These are phyloP conservation scores for Suillus luteus DNA, from an alignment of 768 basidiomycete genomes.

Conservation along the genomic window DNA sequence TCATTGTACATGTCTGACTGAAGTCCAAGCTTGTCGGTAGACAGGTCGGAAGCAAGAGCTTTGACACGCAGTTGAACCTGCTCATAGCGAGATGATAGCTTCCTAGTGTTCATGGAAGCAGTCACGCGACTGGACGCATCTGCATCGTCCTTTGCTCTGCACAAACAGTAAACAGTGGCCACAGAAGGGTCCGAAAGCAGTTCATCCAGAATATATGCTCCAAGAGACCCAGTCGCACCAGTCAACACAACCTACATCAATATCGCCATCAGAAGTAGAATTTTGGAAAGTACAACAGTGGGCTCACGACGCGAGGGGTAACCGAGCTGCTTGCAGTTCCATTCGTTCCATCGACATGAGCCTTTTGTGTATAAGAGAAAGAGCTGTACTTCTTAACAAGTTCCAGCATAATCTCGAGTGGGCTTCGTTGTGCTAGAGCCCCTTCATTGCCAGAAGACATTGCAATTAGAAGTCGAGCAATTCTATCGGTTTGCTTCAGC, in stretches of 20 bases:
- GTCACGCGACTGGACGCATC: conserved; percentile 44
- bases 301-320: background rate
- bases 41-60: conserved; percentile 46
- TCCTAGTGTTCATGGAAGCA: conserved; percentile 43
- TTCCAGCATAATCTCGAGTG: conserved; percentile 43
- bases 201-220: conserved; percentile 53
- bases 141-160: conserved; percentile 47
- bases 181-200: conserved; percentile 41
- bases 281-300: conserved; percentile 19
- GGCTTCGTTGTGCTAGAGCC: conserved; percentile 21
- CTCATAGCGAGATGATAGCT: conserved; percentile 25
- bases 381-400: conserved; percentile 47
- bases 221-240: conserved; percentile 55
- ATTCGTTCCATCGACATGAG: conserved; percentile 13
- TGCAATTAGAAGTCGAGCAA: conserved; percentile 43
- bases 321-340: conserved; percentile 16
- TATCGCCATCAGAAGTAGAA: background rate
- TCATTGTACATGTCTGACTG: conserved; percentile 36
- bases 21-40: conserved; percentile 44
- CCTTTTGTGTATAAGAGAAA: conserved; percentile 12
- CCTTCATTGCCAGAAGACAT: conserved; percentile 34
- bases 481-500: conserved; percentile 22
- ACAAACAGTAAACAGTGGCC: conserved; percentile 49
- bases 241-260: conserved; percentile 41
- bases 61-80: conserved; percentile 33